A percentile compares a stretch with the other conserved stretches of the same genome.
phyloP scores from a whole-genome alignment of 208 protist genomes.

The Leptomonas seymouri region DNA sequence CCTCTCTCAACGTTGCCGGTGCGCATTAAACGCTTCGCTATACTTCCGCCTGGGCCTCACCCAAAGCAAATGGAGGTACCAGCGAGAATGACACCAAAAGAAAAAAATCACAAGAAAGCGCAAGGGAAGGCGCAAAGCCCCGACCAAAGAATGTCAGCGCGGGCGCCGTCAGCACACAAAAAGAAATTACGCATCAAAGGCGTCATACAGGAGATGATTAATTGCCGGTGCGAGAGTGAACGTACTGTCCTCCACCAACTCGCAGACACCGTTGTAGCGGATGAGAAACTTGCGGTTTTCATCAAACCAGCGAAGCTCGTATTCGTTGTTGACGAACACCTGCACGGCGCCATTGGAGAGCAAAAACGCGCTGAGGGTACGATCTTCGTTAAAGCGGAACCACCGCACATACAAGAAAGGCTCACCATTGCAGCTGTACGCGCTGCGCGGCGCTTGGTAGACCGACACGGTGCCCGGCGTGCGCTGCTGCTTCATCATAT shows the following conservation, averaged over 20 bases:
- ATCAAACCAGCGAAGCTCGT: conserved; percentile 89
- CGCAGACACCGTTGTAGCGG: conserved; percentile 83
- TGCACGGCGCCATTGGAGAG: conserved; percentile 87
- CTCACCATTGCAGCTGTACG: conserved; percentile 62
- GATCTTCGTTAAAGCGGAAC: conserved; percentile 82
- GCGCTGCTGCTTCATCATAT: conserved; percentile 85
- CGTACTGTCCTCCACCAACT: conserved; percentile 73
- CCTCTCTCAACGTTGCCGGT: too few relatives aligned
- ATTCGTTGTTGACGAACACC: conserved; percentile 80
- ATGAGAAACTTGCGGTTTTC: conserved; percentile 81
- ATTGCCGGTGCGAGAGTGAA: conserved; percentile 67
- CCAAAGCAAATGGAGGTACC: too few relatives aligned
- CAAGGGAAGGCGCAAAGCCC: neutral
- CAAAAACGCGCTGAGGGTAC: conserved; percentile 72
- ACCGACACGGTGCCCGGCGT: conserved; percentile 81
- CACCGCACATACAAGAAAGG: conserved; percentile 88
- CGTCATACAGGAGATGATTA: conserved; percentile 71
- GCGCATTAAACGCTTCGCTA: too few relatives aligned
- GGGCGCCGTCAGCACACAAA: neutral
- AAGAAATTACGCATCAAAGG: conserved; percentile 36
- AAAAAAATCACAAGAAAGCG: neutral
- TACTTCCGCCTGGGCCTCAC: too few relatives aligned
- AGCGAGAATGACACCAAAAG: conserved; percentile 4
- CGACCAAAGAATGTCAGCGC: neutral
- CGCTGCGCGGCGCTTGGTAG: conserved; percentile 73